Evolutionary conservation across 371 early-diverging fungal species (phyloP), one percentile per base, ranked within the genome.

Genomic region (Mortierella sp.): DNA sequence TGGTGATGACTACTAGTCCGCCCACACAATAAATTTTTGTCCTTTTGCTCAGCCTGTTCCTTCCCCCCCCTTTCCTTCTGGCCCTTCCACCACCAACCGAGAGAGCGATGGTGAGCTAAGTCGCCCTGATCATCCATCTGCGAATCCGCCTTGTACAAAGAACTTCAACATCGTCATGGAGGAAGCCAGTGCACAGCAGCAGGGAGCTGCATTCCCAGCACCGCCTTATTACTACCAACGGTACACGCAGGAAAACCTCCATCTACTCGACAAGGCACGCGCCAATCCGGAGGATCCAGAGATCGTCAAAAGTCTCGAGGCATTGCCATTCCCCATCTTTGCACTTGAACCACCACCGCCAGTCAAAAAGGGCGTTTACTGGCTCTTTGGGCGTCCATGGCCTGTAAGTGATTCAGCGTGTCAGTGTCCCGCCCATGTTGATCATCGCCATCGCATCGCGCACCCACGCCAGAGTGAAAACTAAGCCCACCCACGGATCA

Each of bases 321-420:
- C 63, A 10, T 81, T 87, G 8, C 81, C 86, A 21, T 85, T 82
- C 41, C 62, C 65, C 13, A 56, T 81, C 40, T 51, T 79, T 28
- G 73, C 81, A 9, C 82, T 86, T 19, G 83, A 86, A 41, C 91
- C 92, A 19, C 94, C 94, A 49, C 86, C 86, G 52, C 87, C 89
- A 14, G 80, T 85, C 22, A 55, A 70, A 2, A 80, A 82, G 2
- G 90, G 88, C 40, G 73, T 80, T 2, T 94, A 91, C 55, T 80
- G 82, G 46, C 74, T 87, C 31, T 94, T 94, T 85, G 91, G 90
- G 25, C 90, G 89, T 37, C 73, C 80, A 49, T 90, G 91, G 89
- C 88, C 84, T 60, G 91, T 91, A 82, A 65, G 71, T 41, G 22
- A 53, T 49, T 43, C 19, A 14, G 27, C 13, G 37, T 37, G 37